phyloP scores from a whole-genome alignment of 2,329 filamentous ascomycete species.

The Ceratocystis colombiana region DNA sequence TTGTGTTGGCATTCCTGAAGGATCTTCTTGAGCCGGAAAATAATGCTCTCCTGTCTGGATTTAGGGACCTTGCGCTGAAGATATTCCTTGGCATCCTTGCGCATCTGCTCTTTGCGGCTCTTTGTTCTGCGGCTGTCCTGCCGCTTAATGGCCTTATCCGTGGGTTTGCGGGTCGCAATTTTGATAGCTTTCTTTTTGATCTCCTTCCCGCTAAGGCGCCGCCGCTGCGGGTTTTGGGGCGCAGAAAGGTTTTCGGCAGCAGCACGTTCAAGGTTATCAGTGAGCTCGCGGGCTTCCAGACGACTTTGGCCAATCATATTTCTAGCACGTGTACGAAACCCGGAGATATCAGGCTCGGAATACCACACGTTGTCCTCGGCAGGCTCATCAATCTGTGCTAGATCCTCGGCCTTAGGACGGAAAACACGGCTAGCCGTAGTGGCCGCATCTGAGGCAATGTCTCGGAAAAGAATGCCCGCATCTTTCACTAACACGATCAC shows the following conservation, averaged over 20 bases:
- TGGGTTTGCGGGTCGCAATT: conserved; percentile 37
- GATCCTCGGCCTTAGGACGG: conserved; percentile 65
- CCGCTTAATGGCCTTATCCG: conserved; percentile 40
- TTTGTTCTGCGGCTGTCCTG: conserved; percentile 35
- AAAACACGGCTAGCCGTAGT: conserved; percentile 64
- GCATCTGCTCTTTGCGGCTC: conserved; percentile 38
- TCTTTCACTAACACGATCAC: conserved; percentile 51
- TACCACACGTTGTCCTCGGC: conserved; percentile 93
- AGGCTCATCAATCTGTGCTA: conserved; percentile 68
- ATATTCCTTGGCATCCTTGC: conserved; percentile 56
- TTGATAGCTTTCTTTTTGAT: conserved; percentile 33
- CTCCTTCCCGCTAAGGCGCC: conserved; percentile 6
- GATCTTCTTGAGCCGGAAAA: conserved; percentile 95
- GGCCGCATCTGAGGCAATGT: conserved; percentile 86
- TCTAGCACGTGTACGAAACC: conserved; percentile 58
- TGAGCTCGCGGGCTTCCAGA: conserved; percentile 52
- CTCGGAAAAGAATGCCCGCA: conserved; percentile 67
- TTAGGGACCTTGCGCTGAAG: conserved; percentile 77
- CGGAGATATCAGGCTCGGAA: conserved; percentile 67
- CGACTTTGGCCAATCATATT: conserved; percentile 51
- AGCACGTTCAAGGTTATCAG: conserved; percentile 42
- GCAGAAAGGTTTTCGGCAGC: conserved; percentile 33
- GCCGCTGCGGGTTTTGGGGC: neutral
- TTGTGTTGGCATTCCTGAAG: conserved; percentile 93
- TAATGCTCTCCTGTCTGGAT: conserved; percentile 83